These are phyloP conservation scores for Beauveria bassiana DNA, from an alignment of 2,329 filamentous ascomycete species.

Conservation along the genomic window DNA sequence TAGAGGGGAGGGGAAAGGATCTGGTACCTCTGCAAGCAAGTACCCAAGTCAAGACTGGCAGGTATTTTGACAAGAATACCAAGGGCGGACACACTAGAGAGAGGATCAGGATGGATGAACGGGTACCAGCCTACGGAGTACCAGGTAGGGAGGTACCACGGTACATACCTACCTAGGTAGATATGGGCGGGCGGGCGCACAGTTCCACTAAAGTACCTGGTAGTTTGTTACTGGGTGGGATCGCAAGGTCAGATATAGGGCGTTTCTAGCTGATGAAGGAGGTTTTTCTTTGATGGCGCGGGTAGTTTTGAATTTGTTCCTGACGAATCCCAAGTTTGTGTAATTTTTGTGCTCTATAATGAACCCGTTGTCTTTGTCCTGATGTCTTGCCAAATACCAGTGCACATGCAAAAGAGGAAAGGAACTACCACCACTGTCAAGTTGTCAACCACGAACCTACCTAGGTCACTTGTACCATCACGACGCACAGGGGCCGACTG, in stretches of 20 bases:
- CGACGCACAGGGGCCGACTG: neutral
- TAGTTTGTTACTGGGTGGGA: neutral
- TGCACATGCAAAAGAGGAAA: neutral
- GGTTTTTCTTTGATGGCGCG: too few species aligned
- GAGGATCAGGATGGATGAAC: neutral
- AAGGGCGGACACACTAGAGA: neutral
- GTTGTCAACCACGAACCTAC: neutral
- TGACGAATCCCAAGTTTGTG: neutral
- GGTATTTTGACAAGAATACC: neutral
- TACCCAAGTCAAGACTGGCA: neutral
- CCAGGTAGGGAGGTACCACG: too few species aligned
- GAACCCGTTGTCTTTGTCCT: too few species aligned
- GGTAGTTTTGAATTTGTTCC: too few species aligned
- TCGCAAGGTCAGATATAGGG: neutral
- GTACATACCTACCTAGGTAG: neutral
- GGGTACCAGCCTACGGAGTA: too few species aligned
- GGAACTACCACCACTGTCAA: neutral
- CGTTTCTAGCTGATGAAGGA: neutral
- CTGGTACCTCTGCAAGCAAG: neutral
- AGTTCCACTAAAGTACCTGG: neutral
- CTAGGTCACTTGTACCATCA: neutral
- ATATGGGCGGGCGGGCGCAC: neutral
- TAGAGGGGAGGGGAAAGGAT: neutral
- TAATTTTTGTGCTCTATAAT: neutral
- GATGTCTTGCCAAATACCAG: neutral